Evolutionary conservation across 108 stramenopile genomes (phyloP), one percentile per base, ranked within the genome.

Genomic region (Cafeteria roenbergensis): DNA sequence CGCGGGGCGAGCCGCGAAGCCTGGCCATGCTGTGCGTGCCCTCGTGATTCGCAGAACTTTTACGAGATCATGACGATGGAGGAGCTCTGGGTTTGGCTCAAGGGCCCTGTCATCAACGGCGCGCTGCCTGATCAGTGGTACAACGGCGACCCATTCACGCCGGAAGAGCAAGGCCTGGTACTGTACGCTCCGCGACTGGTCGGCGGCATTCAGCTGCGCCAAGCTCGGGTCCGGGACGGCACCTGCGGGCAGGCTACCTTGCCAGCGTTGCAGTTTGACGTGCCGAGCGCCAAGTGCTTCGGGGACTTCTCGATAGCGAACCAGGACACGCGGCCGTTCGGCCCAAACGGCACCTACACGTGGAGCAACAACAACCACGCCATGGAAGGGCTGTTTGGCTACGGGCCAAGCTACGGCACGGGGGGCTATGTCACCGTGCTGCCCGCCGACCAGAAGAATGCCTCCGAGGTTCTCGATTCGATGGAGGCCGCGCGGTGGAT

Each of bases 21-120:
- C n/a, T n/a, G n/a, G n/a, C n/a, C n/a, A n/a, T n/a, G n/a, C n/a
- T n/a, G n/a, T n/a, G n/a, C n/a, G n/a, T n/a, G n/a, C n/a, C n/a
- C n/a, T n/a, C n/a, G n/a, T n/a, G n/a, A n/a, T n/a, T n/a, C n/a
- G 52, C 8, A 53, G 52, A 53, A 53, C 52, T 53, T 53, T 24
- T 53, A 22, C 24, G 52, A 53, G 52, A 25, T 53, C 52, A 53
- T 53, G 52, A 53, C 52, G 52, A 2, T n/a, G 2, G 52, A 53
- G 24, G 52, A 53, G 52, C 2, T 9, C 17, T 53, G 52, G 52
- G 24, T 22, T 2, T 53, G 52, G 52, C 52, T 53, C 2, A 3
- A 53, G 52, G 52, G 52, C 21, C 52, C 52, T 2, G 24, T 53
- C 52, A 21, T 53, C 1, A 24, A 9, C 21, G 52, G 52, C 17